phyloP scores from a whole-genome alignment of 768 basidiomycete species.

The Dioszegia crocea region DNA sequence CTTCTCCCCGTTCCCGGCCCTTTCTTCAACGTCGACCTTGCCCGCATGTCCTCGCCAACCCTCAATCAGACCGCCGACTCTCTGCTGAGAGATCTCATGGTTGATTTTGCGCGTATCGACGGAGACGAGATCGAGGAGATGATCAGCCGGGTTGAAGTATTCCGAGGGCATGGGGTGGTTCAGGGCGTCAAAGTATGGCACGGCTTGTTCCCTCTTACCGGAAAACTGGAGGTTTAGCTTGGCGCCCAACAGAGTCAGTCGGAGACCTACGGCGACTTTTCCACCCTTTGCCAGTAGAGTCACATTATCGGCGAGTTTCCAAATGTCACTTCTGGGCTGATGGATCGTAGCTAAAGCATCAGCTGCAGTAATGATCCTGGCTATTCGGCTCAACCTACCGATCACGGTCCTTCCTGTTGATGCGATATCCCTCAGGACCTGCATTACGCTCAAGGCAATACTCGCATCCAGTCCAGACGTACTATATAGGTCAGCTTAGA shows the following conservation, averaged over 20 bases:
- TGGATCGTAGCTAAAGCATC: conserved; percentile 45
- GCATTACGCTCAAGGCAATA: conserved; percentile 55
- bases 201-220: conserved; percentile 41
- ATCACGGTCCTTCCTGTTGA: conserved; percentile 53
- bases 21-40: conserved; percentile 2
- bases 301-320: conserved; percentile 48
- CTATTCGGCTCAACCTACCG: conserved; percentile 18
- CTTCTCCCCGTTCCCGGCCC: background rate
- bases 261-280: conserved; percentile 33
- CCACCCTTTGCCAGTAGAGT: conserved; percentile 49
- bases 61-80: conserved; percentile 26
- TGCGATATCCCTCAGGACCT: conserved; percentile 52
- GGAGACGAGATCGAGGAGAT: conserved; percentile 59
- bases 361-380: background rate
- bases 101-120: conserved; percentile 36
- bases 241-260: background rate
- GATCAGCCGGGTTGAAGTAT: conserved; percentile 59
- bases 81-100: conserved; percentile 18
- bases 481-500: conserved; percentile 9
- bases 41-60: conserved; percentile 1
- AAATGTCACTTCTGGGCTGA: conserved; percentile 52
- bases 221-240: conserved; percentile 24
- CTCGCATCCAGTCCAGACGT: conserved; percentile 54
- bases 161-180: conserved; percentile 47
- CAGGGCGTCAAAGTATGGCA: conserved; percentile 48